These are phyloP conservation scores for Andrographis paniculata DNA, from an alignment of 305 asterid species.

Conservation along the genomic window DNA sequence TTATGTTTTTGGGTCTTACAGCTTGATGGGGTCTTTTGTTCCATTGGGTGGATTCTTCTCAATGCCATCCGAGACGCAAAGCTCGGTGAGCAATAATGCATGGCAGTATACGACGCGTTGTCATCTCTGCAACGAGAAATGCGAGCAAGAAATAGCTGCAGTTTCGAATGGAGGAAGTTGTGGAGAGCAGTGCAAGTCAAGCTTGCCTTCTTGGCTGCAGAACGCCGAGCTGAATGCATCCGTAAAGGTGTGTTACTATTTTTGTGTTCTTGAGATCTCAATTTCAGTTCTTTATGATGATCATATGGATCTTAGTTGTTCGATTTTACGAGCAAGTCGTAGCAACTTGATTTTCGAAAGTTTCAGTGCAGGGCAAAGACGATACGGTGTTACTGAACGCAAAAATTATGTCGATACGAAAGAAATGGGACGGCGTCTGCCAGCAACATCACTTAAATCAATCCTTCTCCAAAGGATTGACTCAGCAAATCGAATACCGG, in stretches of 20 bases:
- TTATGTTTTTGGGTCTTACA: too few relatives aligned
- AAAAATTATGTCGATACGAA: slow-evolving; percentile 38
- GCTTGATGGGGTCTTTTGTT: slow-evolving; percentile 97
- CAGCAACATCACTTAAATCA: slow-evolving; percentile 40
- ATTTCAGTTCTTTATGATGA: too few relatives aligned
- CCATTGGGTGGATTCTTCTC: slow-evolving; percentile 96
- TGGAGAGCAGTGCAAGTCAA: slow-evolving; percentile 27
- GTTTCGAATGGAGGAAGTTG: slow-evolving; percentile 30
- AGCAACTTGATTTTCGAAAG: slow-evolving; percentile 33
- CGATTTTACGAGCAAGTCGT: slow-evolving; percentile 25
- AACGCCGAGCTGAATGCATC: slow-evolving; percentile 22
- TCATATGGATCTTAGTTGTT: not conserved
- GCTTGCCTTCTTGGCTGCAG: slow-evolving; percentile 51
- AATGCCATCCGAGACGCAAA: slow-evolving; percentile 42
- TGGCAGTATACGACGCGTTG: slow-evolving; percentile 33
- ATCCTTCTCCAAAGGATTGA: slow-evolving; percentile 26
- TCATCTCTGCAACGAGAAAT: slow-evolving; percentile 61
- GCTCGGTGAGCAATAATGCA: slow-evolving; percentile 31
- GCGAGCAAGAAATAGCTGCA: slow-evolving; percentile 49
- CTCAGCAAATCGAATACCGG: slow-evolving; percentile 21
- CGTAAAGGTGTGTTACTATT: slow-evolving; percentile 39
- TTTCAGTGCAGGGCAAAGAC: slow-evolving; percentile 79
- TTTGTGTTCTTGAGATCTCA: not conserved
- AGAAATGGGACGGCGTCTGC: slow-evolving; percentile 67
- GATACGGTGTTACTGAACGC: slow-evolving; percentile 42